These are phyloP conservation scores for Geum urbanum DNA, from an alignment of 306 rosid species.

Conservation along the genomic window DNA sequence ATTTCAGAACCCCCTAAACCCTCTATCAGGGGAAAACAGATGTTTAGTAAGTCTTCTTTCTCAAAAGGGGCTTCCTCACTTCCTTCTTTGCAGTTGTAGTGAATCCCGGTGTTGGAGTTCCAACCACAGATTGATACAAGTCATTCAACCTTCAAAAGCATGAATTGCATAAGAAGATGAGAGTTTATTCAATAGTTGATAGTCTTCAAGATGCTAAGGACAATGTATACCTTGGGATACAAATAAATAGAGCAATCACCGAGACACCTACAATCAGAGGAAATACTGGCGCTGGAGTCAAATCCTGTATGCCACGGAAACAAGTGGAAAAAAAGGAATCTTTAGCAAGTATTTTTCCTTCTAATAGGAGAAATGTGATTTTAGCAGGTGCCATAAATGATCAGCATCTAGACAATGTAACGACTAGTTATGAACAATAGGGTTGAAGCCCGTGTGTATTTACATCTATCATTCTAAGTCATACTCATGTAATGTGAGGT, in stretches of 20 bases:
- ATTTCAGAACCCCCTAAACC: neutral
- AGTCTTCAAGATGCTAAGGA: neutral
- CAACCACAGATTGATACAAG: conserved; percentile 66
- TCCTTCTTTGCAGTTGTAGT: conserved; percentile 58
- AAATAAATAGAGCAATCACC: conserved; percentile 60
- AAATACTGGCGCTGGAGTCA: conserved; percentile 87
- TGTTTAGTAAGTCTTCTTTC: conserved; percentile 80
- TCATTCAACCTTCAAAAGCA: conserved; percentile 61
- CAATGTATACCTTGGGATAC: conserved; percentile 70
- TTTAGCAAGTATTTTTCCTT: neutral
- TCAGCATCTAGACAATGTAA: neutral
- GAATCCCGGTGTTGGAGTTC: conserved; percentile 69
- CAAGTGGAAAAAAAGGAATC: conserved; percentile 1
- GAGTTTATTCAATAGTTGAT: too few species aligned
- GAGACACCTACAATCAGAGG: conserved; percentile 74
- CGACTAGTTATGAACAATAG: neutral
- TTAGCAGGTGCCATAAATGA: neutral
- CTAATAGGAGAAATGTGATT: neutral
- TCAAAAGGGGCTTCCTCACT: conserved; percentile 55
- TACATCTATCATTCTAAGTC: too few species aligned
- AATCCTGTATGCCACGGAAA: conserved; percentile 52
- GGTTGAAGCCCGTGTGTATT: too few species aligned
- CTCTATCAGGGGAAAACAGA: conserved; percentile 7
- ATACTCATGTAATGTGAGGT: neutral
- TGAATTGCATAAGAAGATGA: neutral